phyloP scores from a whole-genome alignment of 768 basidiomycete species.

The Chalciporus piperatus region DNA sequence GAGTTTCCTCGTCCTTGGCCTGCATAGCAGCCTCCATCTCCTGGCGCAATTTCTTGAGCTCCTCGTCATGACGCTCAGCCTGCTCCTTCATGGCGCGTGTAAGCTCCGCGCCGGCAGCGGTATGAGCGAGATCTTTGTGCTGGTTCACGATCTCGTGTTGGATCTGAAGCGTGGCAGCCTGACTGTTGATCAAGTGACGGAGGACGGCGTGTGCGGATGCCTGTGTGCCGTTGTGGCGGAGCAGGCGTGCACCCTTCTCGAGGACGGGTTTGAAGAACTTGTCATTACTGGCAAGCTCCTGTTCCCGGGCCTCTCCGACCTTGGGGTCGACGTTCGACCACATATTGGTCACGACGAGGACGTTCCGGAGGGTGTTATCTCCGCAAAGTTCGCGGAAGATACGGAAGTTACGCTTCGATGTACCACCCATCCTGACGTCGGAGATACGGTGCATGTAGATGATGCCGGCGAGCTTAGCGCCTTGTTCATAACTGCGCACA shows the following conservation, averaged over 20 bases:
- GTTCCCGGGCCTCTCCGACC: constrained; percentile 43
- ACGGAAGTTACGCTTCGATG: constrained; percentile 48
- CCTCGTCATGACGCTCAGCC: constrained; percentile 44
- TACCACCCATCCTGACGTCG: constrained; percentile 49
- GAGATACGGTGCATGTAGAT: constrained; percentile 56
- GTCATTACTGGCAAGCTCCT: constrained; percentile 39
- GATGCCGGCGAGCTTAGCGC: constrained; percentile 46
- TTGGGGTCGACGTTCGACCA: constrained; percentile 43
- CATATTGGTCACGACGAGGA: constrained; percentile 54
- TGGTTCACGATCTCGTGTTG: constrained; percentile 55
- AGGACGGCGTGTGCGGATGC: constrained; percentile 43
- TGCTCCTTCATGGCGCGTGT: constrained; percentile 48
- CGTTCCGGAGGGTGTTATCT: constrained; percentile 44
- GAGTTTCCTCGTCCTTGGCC: constrained; percentile 46
- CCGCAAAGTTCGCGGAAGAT: constrained; percentile 56
- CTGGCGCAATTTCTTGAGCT: constrained; percentile 43
- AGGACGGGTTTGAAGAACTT: constrained; percentile 53
- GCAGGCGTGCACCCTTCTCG: constrained; percentile 44
- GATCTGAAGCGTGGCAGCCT: constrained; percentile 46
- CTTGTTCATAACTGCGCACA: constrained; percentile 31
- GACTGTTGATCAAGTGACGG: constrained; percentile 38
- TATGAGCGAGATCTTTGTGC: constrained; percentile 46
- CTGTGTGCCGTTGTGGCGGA: constrained; percentile 41
- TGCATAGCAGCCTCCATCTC: constrained; percentile 47
- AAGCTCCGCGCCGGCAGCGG: constrained; percentile 53